Evolutionary conservation across 2,329 filamentous ascomycete species (phyloP).

Genomic region (Talaromyces sp.): DNA sequence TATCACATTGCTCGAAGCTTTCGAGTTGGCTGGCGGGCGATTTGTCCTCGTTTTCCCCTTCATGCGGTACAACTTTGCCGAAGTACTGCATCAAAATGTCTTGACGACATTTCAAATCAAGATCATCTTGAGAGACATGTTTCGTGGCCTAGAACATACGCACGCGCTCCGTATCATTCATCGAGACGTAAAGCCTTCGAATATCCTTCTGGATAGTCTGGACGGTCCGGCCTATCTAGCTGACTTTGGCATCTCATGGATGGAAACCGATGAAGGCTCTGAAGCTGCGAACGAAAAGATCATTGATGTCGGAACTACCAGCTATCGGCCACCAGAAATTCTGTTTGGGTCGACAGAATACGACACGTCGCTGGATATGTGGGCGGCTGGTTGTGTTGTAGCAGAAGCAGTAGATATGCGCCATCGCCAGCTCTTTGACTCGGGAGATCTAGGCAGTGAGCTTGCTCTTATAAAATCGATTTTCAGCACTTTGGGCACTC

Average conservation of each 20-base stretch:
- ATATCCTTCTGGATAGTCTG: constrained; percentile 68
- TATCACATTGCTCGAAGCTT: constrained; percentile 69
- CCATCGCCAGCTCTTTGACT: constrained; percentile 71
- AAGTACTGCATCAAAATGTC: constrained; percentile 57
- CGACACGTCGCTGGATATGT: constrained; percentile 73
- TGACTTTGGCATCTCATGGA: constrained; percentile 93
- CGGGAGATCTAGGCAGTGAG: constrained; percentile 87
- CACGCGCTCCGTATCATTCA: constrained; percentile 79
- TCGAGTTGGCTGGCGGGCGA: constrained; percentile 64
- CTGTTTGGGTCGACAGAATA: constrained; percentile 81
- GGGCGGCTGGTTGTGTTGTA: constrained; percentile 80
- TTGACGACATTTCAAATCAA: constrained; percentile 40
- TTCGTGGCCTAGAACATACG: constrained; percentile 67
- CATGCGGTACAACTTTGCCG: constrained; percentile 68
- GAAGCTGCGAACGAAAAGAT: constrained; percentile 71
- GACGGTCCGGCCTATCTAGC: constrained; percentile 73
- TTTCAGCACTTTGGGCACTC: constrained; percentile 87
- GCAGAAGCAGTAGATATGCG: constrained; percentile 65
- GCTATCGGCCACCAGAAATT: constrained; percentile 85
- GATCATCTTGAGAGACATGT: constrained; percentile 62
- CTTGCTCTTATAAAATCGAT: constrained; percentile 87
- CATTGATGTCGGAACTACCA: constrained; percentile 87
- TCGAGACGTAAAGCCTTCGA: constrained; percentile 90
- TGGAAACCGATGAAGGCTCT: constrained; percentile 53
- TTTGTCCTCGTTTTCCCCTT: constrained; percentile 84